A percentile compares a stretch with the other conserved stretches of the same genome.
phyloP scores from a whole-genome alignment of 2,329 filamentous ascomycete species.

The Fusarium abutilonis region DNA sequence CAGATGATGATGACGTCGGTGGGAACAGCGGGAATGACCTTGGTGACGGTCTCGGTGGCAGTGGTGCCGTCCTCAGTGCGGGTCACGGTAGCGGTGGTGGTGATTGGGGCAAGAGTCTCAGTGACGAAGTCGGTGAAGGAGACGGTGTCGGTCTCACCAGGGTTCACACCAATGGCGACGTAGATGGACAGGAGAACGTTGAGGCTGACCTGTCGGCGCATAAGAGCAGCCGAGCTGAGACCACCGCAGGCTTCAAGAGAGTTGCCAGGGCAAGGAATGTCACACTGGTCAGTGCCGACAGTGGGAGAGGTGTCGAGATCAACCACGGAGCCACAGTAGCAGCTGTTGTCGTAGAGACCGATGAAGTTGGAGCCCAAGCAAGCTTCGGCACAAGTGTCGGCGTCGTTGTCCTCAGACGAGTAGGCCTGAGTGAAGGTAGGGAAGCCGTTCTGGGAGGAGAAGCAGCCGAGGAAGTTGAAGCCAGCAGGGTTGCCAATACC shows the following conservation, averaged over 20 bases:
- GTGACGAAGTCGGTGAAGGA: slow-evolving; percentile 34
- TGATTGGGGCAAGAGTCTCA: slow-evolving; percentile 43
- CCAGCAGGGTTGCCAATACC: slow-evolving; percentile 13
- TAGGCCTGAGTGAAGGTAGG: slow-evolving; percentile 35
- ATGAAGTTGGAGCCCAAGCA: slow-evolving; percentile 43
- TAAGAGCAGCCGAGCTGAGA: slow-evolving; percentile 1
- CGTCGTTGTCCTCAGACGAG: slow-evolving; percentile 26
- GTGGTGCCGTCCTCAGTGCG: slow-evolving; percentile 43
- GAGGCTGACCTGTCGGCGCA: slow-evolving; percentile 39
- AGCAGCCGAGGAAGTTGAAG: slow-evolving; percentile 46
- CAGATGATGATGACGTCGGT: slow-evolving; percentile 43
- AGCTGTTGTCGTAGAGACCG: slow-evolving; percentile 42
- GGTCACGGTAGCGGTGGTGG: slow-evolving; percentile 44
- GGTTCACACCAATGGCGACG: slow-evolving; percentile 20
- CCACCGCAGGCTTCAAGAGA: slow-evolving; percentile 44
- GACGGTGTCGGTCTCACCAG: slow-evolving; percentile 21
- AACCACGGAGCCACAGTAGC: slow-evolving; percentile 45
- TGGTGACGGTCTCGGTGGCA: slow-evolving; percentile 39
- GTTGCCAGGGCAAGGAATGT: slow-evolving; percentile 46
- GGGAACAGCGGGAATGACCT: slow-evolving; percentile 34
- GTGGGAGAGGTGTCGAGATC: slow-evolving; percentile 11
- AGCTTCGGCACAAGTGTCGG: slow-evolving; percentile 36
- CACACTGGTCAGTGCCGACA: slow-evolving; percentile 38
- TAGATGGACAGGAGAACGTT: slow-evolving; percentile 43
- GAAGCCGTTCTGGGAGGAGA: slow-evolving; percentile 44